Base-by-base conservation (phyloP, 2,329 filamentous ascomycete species). In the Venturia effusa region DNA sequence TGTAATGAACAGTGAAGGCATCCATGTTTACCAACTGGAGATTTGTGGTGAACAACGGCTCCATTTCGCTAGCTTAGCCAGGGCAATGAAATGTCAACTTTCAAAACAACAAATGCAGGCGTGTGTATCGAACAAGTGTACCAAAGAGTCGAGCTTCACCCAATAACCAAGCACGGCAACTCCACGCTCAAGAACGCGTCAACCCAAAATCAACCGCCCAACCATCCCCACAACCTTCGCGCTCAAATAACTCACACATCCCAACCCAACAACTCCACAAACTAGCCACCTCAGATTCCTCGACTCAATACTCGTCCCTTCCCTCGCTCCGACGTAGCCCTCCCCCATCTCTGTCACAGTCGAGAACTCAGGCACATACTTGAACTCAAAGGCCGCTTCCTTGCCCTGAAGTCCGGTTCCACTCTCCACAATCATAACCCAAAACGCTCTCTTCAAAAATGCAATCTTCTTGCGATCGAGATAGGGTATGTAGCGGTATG, bases 331-430 rank as follows among this genome's bases (percentile, higher is more conserved):
- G 11, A 45, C 59, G 24, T 61, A 39, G 15, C 43, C 43, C 30
- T 60, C 54, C 10, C 40, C 55, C 37, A 40, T 54, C 22, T 63
- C 61, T 34, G 61, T 63, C 5, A 64, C 34, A 10, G 54, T 61
- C 19, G 32, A 63, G 22, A 64, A 64, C n/a, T 60, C 37, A 22
- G 88, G 87, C 11, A 88, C 77, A 70, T 88, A 88, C 70, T 90
- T 88, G 74, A 92, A 88, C 24, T 87, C 83, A 70, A 91, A 92
- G 10, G 76, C 78, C 1, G 82, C 84, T 69, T 86, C 81, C 59
- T 81, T 77, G 0, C 87, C 79, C 13, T 74, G 84, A 8, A 92
- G 77, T 0, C 86, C 88, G 64, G 79, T 83, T 63, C 85, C 84
- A 64, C 84, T 82, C 64, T 87, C 79, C n/a, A 87, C 81, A 19